phyloP scores from a whole-genome alignment of 2,329 filamentous ascomycete species.

The Sarocladium oryzae region DNA sequence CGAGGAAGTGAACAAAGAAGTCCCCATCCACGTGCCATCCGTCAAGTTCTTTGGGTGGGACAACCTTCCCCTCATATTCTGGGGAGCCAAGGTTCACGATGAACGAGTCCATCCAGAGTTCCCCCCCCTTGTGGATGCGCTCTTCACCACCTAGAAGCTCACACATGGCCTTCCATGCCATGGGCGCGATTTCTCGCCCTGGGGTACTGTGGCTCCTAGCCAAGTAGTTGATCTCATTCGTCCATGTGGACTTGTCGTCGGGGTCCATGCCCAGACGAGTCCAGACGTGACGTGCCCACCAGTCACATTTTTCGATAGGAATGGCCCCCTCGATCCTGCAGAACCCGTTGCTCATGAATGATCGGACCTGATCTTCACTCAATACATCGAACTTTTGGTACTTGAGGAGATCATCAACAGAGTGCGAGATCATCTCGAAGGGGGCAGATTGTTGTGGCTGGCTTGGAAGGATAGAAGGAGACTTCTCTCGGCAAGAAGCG shows the following conservation, averaged over 20 bases:
- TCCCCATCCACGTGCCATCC: constrained; percentile 67
- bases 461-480: no score
- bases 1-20: constrained; percentile 66
- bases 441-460: no score
- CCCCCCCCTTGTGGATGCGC: constrained; percentile 50
- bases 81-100: constrained; percentile 63
- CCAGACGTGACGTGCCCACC: constrained; percentile 45
- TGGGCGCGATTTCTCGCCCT: constrained; percentile 51
- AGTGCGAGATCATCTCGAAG: not conserved
- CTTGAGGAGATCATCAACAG: constrained; percentile 8
- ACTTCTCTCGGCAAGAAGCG: no score
- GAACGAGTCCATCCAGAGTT: constrained; percentile 62
- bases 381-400: constrained; percentile 8
- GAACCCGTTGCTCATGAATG: constrained; percentile 36
- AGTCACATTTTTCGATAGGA: constrained; percentile 24
- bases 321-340: constrained; percentile 18
- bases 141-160: constrained; percentile 60
- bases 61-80: constrained; percentile 41
- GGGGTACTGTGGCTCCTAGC: constrained; percentile 50
- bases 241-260: constrained; percentile 59
- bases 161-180: constrained; percentile 60
- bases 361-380: constrained; percentile 5
- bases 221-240: constrained; percentile 57
- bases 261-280: constrained; percentile 58
- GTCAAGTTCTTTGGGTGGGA: constrained; percentile 44